phyloP scores from a whole-genome alignment of 345 rosid species.

The Turnera subulata region DNA sequence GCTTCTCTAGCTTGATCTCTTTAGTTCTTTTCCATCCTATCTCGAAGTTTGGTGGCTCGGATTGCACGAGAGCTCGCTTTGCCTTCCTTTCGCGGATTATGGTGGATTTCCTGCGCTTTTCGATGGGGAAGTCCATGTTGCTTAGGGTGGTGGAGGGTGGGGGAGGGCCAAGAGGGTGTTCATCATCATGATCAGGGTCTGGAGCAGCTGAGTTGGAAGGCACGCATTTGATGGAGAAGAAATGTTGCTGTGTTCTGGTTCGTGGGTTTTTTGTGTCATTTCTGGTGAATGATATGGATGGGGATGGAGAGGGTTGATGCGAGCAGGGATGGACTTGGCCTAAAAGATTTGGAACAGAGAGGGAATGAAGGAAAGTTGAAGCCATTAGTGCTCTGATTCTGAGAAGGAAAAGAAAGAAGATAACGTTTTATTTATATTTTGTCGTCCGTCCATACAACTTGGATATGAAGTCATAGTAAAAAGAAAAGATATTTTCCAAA shows the following conservation, averaged over 20 bases:
- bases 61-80: constrained; percentile 32
- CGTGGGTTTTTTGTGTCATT: neutral
- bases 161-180: constrained; percentile 29
- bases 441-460: no score
- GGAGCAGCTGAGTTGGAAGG: constrained; percentile 17
- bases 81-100: constrained; percentile 47
- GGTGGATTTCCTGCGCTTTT: constrained; percentile 61
- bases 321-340: constrained; percentile 4
- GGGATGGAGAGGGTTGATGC: constrained; percentile 7
- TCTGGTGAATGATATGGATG: neutral
- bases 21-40: constrained; percentile 85
- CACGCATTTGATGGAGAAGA: constrained; percentile 29
- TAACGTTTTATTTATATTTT: no score
- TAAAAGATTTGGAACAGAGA: constrained; percentile 21
- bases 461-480: no score
- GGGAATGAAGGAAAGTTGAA: constrained; percentile 20
- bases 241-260: neutral
- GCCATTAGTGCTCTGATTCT: constrained; percentile 17
- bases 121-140: constrained; percentile 65
- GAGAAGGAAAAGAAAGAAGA: neutral
- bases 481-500: no score
- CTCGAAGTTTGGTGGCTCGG: constrained; percentile 74
- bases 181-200: neutral
- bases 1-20: constrained; percentile 61
- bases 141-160: constrained; percentile 42